Percentiles rank a stretch among this genome's conserved stretches.
These are phyloP conservation scores for Wickerhamiella occidentalis DNA, from an alignment of 805 yeast genomes.

Conservation along the genomic window DNA sequence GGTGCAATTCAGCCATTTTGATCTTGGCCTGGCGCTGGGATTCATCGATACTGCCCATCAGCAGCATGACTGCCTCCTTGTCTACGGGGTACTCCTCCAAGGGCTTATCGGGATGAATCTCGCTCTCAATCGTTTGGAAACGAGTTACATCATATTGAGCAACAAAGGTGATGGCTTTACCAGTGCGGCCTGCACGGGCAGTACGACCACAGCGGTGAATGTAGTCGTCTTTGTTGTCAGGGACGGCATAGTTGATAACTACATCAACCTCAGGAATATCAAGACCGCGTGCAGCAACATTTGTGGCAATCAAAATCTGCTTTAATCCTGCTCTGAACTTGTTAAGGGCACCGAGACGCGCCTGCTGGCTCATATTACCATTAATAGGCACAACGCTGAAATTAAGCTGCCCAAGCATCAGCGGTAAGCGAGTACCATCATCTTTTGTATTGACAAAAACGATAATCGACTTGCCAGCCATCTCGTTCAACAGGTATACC, in stretches of 20 bases:
- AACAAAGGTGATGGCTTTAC: conserved; percentile 74
- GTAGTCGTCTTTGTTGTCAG: conserved; percentile 83
- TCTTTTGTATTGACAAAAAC: conserved; percentile 92
- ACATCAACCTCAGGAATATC: conserved; percentile 92
- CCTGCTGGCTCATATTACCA: conserved; percentile 87
- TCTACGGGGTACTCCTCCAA: conserved; percentile 74
- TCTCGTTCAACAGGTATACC: conserved; percentile 71
- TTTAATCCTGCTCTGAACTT: conserved; percentile 40
- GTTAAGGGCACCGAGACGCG: conserved; percentile 63
- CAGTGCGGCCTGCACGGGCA: conserved; percentile 93
- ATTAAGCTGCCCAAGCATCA: conserved; percentile 66
- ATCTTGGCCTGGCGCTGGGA: conserved; percentile 84
- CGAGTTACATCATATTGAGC: conserved; percentile 92
- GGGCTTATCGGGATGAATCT: conserved; percentile 52
- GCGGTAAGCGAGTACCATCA: conserved; percentile 82
- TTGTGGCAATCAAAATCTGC: conserved; percentile 75
- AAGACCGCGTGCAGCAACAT: conserved; percentile 94
- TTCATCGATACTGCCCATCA: conserved; percentile 79
- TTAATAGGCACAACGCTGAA: conserved; percentile 87
- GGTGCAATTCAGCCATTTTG: conserved; percentile 57
- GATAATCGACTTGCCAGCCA: conserved; percentile 72
- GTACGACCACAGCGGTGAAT: conserved; percentile 94
- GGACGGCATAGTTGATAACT: conserved; percentile 87
- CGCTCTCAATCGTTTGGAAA: conserved; percentile 79
- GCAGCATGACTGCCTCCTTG: conserved; percentile 58